Percentiles rank a stretch among this genome's conserved stretches.
Conservation (phyloP, 2,329 filamentous ascomycete species). For the Talaromyces sp. region DNA sequence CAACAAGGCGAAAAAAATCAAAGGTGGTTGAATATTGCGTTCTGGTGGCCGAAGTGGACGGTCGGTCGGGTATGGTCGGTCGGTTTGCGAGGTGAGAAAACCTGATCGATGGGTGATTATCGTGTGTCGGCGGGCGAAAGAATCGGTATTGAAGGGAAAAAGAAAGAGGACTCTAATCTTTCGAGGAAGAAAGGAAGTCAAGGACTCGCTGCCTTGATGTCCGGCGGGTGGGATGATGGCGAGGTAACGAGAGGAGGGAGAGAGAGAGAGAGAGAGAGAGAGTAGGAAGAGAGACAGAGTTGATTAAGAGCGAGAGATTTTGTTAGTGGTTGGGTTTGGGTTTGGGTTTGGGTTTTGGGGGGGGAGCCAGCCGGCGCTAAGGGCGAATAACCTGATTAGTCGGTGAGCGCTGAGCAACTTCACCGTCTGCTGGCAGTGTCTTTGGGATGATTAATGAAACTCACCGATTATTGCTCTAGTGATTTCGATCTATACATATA, state of each 20-base stretch:
- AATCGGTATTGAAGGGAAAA: neutral
- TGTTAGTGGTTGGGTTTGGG: conserved; percentile 10
- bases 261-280: conserved; percentile 11
- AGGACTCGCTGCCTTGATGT: conserved; percentile 12
- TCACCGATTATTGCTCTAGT: neutral
- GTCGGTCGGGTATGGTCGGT: conserved; percentile 6
- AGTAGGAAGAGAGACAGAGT: neutral
- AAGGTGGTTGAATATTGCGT: neutral
- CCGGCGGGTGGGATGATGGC: conserved; percentile 6
- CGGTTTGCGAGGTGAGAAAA: neutral
- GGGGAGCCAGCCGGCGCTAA: conserved; percentile 13
- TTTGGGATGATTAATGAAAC: neutral
- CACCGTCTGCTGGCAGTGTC: neutral
- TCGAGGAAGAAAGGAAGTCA: conserved; percentile 3
- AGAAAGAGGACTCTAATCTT: neutral
- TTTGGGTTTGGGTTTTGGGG: neutral
- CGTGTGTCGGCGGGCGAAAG: neutral
- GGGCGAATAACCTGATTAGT: conserved; percentile 10
- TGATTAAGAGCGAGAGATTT: conserved; percentile 16
- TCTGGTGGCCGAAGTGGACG: conserved; percentile 5
- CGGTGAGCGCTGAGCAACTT: conserved; percentile 12
- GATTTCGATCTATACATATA: neutral
- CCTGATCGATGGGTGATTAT: neutral
- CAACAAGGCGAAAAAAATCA: neutral
- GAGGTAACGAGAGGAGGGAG: neutral